Evolutionary conservation across 805 yeast species (phyloP).

Genomic region (Wickerhamomyces chambardii): DNA sequence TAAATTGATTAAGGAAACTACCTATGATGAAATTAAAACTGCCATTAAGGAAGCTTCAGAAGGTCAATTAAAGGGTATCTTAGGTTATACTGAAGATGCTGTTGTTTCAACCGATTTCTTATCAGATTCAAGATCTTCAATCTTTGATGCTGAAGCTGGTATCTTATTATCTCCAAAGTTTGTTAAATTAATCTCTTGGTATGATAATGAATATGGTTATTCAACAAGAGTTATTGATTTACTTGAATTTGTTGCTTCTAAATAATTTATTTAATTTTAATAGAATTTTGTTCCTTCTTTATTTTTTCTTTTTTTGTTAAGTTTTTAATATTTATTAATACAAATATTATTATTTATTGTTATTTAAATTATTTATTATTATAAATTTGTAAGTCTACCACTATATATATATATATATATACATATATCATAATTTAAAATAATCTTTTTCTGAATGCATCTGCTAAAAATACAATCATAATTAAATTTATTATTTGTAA

Average conservation of each 20-base stretch:
- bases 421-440: constrained; percentile 1
- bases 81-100: constrained; percentile 89
- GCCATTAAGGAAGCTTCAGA: constrained; percentile 71
- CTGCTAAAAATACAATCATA: constrained; percentile 10
- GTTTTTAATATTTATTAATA: too few species aligned
- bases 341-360: too few species aligned
- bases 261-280: constrained; percentile 6
- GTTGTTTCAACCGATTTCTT: constrained; percentile 89
- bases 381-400: too few species aligned
- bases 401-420: too few species aligned
- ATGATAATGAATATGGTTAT: constrained; percentile 95
- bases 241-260: constrained; percentile 62
- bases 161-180: constrained; percentile 79
- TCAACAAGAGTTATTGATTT: constrained; percentile 94
- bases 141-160: constrained; percentile 90
- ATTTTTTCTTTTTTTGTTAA: too few species aligned
- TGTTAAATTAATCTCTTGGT: constrained; percentile 90
- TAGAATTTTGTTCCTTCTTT: too few species aligned
- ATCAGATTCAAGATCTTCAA: constrained; percentile 76
- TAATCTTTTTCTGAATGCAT: constrained; percentile 9
- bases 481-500: constrained; percentile 2
- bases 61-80: constrained; percentile 69
- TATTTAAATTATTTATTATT: too few species aligned
- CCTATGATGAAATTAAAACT: constrained; percentile 77
- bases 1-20: constrained; percentile 65